Percentiles rank a stretch among this genome's conserved stretches.
Evolutionary conservation across 1,284 basidiomycete genomes (phyloP).

Genomic region (Pulveroboletus sp.): DNA sequence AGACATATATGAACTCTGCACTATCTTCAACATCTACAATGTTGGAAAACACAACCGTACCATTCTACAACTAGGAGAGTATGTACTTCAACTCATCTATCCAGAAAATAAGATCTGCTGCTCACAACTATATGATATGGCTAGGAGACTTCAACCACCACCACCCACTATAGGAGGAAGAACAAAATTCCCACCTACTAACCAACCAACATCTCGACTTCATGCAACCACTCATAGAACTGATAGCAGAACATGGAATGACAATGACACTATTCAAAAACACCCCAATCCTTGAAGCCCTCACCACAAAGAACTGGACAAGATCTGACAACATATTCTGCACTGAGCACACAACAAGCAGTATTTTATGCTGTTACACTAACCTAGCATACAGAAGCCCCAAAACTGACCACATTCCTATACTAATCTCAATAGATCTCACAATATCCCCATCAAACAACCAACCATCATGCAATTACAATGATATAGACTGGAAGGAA

Average conservation of each 20-base stretch:
- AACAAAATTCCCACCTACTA: conserved; percentile 30
- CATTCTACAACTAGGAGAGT: fast-evolving
- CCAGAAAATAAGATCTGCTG: fast-evolving
- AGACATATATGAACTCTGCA: neutral
- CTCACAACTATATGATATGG: conserved; percentile 26
- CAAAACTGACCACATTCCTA: conserved; percentile 7
- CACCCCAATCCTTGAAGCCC: neutral
- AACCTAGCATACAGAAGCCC: fast-evolving
- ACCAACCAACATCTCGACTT: conserved; percentile 6
- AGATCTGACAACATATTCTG: conserved; percentile 13
- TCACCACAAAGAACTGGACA: conserved; percentile 2
- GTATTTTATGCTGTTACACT: neutral
- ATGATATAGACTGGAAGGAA: neutral
- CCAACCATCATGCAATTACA: neutral
- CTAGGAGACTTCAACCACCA: conserved; percentile 32
- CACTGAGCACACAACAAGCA: neutral
- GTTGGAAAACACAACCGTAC: neutral
- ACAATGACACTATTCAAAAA: neutral
- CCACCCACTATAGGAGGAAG: conserved; percentile 48
- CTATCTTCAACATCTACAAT: conserved; percentile 4
- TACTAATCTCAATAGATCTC: neutral
- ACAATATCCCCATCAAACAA: fast-evolving
- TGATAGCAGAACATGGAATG: neutral
- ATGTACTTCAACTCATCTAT: neutral
- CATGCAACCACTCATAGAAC: neutral